phyloP scores from a whole-genome alignment of 2,329 filamentous ascomycete genomes.

The Fusarium siculi region DNA sequence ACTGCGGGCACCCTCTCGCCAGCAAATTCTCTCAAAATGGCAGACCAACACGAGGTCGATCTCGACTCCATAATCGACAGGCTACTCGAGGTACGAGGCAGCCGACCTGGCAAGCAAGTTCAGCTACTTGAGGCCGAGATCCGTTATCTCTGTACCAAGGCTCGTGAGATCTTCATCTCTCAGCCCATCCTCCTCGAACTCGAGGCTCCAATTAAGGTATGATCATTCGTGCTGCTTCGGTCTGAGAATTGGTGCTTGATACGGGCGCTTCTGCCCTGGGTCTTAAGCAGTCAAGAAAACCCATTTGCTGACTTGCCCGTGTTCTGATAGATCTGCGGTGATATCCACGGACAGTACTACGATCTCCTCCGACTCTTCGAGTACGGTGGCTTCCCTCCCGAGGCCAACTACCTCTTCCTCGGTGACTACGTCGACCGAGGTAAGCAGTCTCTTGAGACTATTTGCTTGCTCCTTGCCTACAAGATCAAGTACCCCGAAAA shows the following conservation, averaged over 20 bases:
- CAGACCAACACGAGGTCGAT: constrained; percentile 87
- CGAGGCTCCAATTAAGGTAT: constrained; percentile 98
- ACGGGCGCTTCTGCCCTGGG: not conserved
- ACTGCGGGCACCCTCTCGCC: constrained; percentile 54
- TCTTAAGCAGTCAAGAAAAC: not conserved
- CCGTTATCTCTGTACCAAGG: constrained; percentile 96
- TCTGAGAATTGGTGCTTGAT: not conserved
- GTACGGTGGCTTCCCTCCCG: constrained; percentile 96
- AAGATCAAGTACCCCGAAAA: constrained; percentile 99
- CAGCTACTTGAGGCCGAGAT: constrained; percentile 97
- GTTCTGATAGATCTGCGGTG: constrained; percentile 86
- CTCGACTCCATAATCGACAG: constrained; percentile 99
- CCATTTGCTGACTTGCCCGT: constrained; percentile 30
- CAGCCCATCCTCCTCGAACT: constrained; percentile 98
- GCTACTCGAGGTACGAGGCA: constrained; percentile 96
- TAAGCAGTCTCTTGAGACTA: constrained; percentile 99
- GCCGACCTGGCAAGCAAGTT: constrained; percentile 97
- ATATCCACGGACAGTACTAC: constrained; percentile 99
- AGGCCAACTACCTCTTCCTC: constrained; percentile 99
- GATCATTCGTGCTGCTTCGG: not conserved
- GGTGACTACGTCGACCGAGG: constrained; percentile 99
- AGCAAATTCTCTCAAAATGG: constrained; percentile 60
- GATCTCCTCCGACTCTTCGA: constrained; percentile 97
- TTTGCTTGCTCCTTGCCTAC: constrained; percentile 95
- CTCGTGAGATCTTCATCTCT: constrained; percentile 98